Percentiles rank a stretch among this genome's conserved stretches.
Evolutionary conservation across 352 stramenopile species (phyloP).

Genomic region (Phytophthora sansomeana): DNA sequence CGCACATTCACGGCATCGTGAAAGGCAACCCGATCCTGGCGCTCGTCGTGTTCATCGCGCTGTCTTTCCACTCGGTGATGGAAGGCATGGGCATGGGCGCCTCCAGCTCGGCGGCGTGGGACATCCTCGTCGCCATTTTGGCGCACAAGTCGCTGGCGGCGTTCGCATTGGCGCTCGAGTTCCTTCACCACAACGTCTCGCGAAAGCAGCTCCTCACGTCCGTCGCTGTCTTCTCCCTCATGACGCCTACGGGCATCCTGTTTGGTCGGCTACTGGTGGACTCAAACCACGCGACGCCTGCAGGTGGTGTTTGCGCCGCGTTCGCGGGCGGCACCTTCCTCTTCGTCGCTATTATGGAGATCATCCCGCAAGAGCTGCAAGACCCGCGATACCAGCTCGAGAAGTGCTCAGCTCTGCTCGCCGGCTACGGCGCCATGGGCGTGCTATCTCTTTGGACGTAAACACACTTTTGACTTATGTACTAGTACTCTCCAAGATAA

Average conservation of each 20-base stretch:
- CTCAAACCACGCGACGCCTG: slow-evolving; percentile 48
- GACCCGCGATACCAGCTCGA: slow-evolving; percentile 51
- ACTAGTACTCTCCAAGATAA: slow-evolving; percentile 36
- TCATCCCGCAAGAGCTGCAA: slow-evolving; percentile 82
- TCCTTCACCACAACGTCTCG: slow-evolving; percentile 68
- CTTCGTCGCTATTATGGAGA: slow-evolving; percentile 84
- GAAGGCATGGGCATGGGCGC: slow-evolving; percentile 86
- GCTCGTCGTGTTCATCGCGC: slow-evolving; percentile 78
- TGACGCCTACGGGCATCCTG: slow-evolving; percentile 77
- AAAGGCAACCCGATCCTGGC: slow-evolving; percentile 67
- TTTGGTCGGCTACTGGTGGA: slow-evolving; percentile 67
- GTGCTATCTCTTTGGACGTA: slow-evolving; percentile 81
- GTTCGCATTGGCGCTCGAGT: slow-evolving; percentile 77
- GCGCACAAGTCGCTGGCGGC: slow-evolving; percentile 85
- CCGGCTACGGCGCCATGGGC: slow-evolving; percentile 68
- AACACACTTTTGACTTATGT: slow-evolving; percentile 30
- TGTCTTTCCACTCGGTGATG: slow-evolving; percentile 90
- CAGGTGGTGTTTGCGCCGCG: slow-evolving; percentile 71
- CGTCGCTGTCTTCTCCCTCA: slow-evolving; percentile 71
- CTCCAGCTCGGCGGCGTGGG: slow-evolving; percentile 63
- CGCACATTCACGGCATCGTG: slow-evolving; percentile 72
- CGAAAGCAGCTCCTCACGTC: slow-evolving; percentile 49
- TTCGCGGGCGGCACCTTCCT: slow-evolving; percentile 85
- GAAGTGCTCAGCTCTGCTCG: slow-evolving; percentile 68
- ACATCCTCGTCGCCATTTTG: slow-evolving; percentile 82